These are phyloP conservation scores for Candolleomyces eurysporus DNA, from an alignment of 768 basidiomycete species.

Conservation along the genomic window DNA sequence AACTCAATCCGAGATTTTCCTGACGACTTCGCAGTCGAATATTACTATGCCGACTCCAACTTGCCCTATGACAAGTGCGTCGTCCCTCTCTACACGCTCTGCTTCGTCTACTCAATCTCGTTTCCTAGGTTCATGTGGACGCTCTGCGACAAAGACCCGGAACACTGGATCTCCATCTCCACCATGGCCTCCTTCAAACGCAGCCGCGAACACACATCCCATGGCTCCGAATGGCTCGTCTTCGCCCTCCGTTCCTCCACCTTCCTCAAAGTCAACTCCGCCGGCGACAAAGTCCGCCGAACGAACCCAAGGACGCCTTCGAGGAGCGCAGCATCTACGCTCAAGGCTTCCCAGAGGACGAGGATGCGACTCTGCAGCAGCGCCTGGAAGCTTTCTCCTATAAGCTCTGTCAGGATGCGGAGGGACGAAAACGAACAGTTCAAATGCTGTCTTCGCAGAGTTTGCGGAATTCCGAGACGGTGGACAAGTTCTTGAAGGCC, in stretches of 20 bases:
- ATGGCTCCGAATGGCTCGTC: conserved; percentile 68
- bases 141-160: conserved; percentile 71
- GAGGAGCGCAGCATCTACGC: conserved; percentile 87
- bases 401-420: conserved; percentile 86
- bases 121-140: conserved; percentile 88
- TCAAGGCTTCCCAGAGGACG: conserved; percentile 77
- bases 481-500: conserved; percentile 72
- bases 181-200: conserved; percentile 93
- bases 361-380: conserved; percentile 60
- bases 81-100: neutral
- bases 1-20: neutral
- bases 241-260: conserved; percentile 53
- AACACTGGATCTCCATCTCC: conserved; percentile 88
- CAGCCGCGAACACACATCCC: conserved; percentile 69
- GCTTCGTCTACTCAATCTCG: neutral
- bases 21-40: conserved; percentile 62
- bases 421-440: conserved; percentile 81
- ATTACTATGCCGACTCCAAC: conserved; percentile 96
- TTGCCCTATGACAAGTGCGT: conserved; percentile 83
- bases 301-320: conserved; percentile 70
- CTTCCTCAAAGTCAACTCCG: conserved; percentile 72
- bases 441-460: conserved; percentile 94
- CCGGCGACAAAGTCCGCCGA: conserved; percentile 70
- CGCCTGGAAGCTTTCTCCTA: conserved; percentile 80
- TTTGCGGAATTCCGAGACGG: conserved; percentile 72